Evolutionary conservation across 2,329 filamentous ascomycete genomes (phyloP).

Genomic region (Phaeosphaeriaceae sp.): DNA sequence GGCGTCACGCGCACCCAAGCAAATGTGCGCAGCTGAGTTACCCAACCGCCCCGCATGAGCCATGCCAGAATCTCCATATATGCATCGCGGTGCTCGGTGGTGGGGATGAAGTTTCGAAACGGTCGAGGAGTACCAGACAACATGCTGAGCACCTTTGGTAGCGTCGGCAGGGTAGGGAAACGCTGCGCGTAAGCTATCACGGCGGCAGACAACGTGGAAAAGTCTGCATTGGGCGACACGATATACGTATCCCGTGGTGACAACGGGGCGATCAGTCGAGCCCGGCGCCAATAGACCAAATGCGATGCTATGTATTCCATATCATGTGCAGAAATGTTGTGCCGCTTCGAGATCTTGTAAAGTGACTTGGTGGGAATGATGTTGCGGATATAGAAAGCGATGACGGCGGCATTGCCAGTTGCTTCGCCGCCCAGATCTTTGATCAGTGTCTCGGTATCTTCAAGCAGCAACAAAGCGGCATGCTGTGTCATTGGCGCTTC

Average conservation of each 20-base stretch:
- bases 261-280: conserved; percentile 87
- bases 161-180: conserved; percentile 82
- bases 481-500: conserved; percentile 78
- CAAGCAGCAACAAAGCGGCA: conserved; percentile 83
- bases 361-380: conserved; percentile 68
- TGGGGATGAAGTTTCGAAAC: conserved; percentile 84
- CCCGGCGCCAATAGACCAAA: conserved; percentile 94
- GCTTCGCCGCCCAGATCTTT: conserved; percentile 71
- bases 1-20: conserved; percentile 85
- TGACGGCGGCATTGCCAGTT: conserved; percentile 75
- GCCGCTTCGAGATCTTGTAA: conserved; percentile 74
- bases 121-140: conserved; percentile 81
- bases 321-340: conserved; percentile 77
- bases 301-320: conserved; percentile 89
- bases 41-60: conserved; percentile 91
- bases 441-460: conserved; percentile 82
- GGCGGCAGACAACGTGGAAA: conserved; percentile 72
- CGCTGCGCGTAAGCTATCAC: conserved; percentile 74
- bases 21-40: conserved; percentile 90
- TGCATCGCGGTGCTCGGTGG: conserved; percentile 82
- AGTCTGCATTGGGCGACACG: conserved; percentile 86
- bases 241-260: conserved; percentile 91
- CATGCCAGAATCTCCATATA: conserved; percentile 94
- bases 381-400: conserved; percentile 74
- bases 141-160: conserved; percentile 86